Conservation (phyloP, 2,329 filamentous ascomycete species). For the Pyrenochaeta sp. region DNA sequence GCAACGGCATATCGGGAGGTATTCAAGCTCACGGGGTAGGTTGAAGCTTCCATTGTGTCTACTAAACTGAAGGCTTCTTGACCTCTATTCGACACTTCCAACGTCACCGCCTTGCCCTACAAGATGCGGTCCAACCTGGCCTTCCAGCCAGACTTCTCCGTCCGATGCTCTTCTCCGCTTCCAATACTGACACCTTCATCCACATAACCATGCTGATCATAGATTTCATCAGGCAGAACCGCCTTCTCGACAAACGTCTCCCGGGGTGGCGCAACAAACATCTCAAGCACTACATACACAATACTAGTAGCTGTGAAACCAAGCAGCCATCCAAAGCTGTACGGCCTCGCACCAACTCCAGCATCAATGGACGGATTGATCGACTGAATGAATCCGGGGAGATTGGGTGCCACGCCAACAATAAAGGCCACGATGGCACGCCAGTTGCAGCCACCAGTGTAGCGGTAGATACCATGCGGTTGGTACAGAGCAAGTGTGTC, state of each 20-base stretch:
- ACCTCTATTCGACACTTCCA: not conserved
- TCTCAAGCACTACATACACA: constrained; percentile 63
- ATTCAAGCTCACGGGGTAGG: not conserved
- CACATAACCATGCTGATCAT: constrained; percentile 39
- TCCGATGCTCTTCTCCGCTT: constrained; percentile 28
- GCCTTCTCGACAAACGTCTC: constrained; percentile 58
- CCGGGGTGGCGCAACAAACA: constrained; percentile 56
- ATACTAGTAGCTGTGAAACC: constrained; percentile 66
- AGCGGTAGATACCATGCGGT: constrained; percentile 60
- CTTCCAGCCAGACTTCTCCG: constrained; percentile 47
- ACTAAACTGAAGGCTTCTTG: not conserved
- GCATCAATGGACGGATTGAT: constrained; percentile 53
- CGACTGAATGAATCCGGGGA: constrained; percentile 63
- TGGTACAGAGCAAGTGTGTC: constrained; percentile 63
- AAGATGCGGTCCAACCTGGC: constrained; percentile 43
- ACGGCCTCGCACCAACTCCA: constrained; percentile 62
- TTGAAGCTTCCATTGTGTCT: not conserved
- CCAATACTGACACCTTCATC: constrained; percentile 41
- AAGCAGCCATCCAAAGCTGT: constrained; percentile 72
- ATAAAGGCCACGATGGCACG: constrained; percentile 66
- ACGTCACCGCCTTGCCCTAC: constrained; percentile 18
- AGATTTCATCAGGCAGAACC: constrained; percentile 51
- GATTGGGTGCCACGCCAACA: constrained; percentile 63
- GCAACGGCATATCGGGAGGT: not conserved
- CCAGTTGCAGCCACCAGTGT: constrained; percentile 66